These are phyloP conservation scores for Fusarium sp. DNA, from an alignment of 2,329 filamentous ascomycete species.

Conservation along the genomic window DNA sequence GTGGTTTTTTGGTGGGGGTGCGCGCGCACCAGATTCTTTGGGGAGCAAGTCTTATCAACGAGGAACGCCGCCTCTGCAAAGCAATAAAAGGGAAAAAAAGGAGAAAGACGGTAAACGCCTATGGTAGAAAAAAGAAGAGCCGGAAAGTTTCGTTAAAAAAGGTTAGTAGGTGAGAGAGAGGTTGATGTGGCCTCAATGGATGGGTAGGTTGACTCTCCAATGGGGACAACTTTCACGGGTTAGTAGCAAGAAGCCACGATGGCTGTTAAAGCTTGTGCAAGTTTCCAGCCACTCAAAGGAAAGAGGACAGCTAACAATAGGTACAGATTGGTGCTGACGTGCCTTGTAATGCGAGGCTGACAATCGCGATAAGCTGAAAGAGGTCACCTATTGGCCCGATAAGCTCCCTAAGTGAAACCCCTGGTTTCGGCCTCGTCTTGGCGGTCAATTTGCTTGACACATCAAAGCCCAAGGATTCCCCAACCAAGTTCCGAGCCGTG, in stretches of 20 bases:
- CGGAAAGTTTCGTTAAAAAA: conserved; percentile 27
- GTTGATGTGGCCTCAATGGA: conserved; percentile 53
- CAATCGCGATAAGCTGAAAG: conserved; percentile 1
- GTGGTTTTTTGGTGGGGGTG: conserved; percentile 40
- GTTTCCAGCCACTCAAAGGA: conserved; percentile 39
- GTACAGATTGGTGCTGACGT: conserved; percentile 36
- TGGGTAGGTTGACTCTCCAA: conserved; percentile 33
- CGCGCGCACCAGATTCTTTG: conserved; percentile 36
- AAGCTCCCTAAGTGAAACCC: conserved; percentile 16
- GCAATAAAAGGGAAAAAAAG: conserved; percentile 15
- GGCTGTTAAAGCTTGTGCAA: conserved; percentile 38
- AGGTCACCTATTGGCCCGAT: conserved; percentile 37
- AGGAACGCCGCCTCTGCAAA: conserved; percentile 23
- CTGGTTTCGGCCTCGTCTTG: conserved; percentile 22
- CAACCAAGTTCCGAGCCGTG: conserved; percentile 23
- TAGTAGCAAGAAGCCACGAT: conserved; percentile 45
- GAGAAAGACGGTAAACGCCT: conserved; percentile 35
- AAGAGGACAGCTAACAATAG: conserved; percentile 54
- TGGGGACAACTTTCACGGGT: conserved; percentile 4
- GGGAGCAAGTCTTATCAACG: conserved; percentile 13
- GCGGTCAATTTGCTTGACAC: conserved; percentile 5
- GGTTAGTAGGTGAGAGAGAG: conserved; percentile 36
- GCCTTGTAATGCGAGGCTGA: conserved; percentile 45
- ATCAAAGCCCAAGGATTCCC: conserved; percentile 17
- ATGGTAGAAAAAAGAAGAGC: conserved; percentile 20